A percentile compares a stretch with the other conserved stretches of the same genome.
Conservation (phyloP, 164 flowering plant genomes). For the Umbellularia californica region DNA sequence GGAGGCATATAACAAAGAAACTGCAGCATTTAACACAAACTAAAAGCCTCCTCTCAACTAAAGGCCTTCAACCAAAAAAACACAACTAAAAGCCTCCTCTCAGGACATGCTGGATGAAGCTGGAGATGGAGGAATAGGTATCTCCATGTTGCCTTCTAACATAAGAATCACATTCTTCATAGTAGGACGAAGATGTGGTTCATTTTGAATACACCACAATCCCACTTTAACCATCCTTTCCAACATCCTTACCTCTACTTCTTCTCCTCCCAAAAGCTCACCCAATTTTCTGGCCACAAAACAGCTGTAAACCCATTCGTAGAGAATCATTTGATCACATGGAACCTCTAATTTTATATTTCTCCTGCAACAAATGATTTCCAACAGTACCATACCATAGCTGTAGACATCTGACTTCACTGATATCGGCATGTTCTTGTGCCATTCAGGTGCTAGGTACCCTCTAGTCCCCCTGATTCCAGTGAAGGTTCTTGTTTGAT, state of each 20-base stretch:
- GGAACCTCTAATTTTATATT: neutral
- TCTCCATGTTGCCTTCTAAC: constrained; percentile 3
- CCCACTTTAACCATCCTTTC: constrained; percentile 7
- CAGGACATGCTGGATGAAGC: neutral
- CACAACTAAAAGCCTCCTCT: too few species aligned
- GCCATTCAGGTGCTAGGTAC: constrained; percentile 4
- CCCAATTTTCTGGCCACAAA: neutral
- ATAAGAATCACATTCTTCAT: constrained; percentile 3
- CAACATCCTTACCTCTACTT: neutral
- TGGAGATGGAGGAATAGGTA: constrained; percentile 1
- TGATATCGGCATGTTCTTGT: constrained; percentile 1
- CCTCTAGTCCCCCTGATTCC: constrained; percentile 4
- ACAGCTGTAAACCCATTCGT: constrained; percentile 4
- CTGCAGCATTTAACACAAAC: too few species aligned
- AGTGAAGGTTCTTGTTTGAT: constrained; percentile 8
- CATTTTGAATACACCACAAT: constrained; percentile 4
- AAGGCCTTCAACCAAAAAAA: too few species aligned
- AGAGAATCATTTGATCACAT: neutral
- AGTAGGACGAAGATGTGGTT: neutral
- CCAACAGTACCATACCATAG: constrained; percentile 2
- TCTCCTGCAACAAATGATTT: constrained; percentile 5
- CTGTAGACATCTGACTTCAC: constrained; percentile 8
- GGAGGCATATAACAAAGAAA: too few species aligned
- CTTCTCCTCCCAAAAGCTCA: constrained; percentile 1
- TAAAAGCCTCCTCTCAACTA: too few species aligned